Base-by-base conservation (phyloP, 352 stramenopile genomes). In the Phytophthora vignae region DNA sequence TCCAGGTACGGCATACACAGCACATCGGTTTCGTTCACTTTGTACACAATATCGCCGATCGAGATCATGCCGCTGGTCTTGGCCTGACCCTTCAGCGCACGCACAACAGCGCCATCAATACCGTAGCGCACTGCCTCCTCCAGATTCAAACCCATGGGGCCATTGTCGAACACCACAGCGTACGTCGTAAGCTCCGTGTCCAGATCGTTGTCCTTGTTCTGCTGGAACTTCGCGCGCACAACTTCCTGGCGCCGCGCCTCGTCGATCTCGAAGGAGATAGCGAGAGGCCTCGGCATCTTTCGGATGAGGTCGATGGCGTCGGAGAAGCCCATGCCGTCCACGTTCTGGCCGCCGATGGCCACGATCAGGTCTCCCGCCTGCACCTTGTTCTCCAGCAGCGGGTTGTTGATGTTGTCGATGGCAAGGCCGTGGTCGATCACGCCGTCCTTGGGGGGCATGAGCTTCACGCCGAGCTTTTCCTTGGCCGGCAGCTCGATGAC, bases 381-480 rank as follows among this genome's bases (percentile, higher is more conserved):
- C 25, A 96, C 87, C 66, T 95, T 96, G 72, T 88, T 86, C 54
- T 94, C 86, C 56, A 96, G 69, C 59, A 94, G 63, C 11, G 87
- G 89, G 53, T 96, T 96, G 74, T 96, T 90, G 38, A 96, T 93
- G 65, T 93, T 96, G 60, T 96, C 89, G 53, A 96, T 95, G 52
- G 83, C 84, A 15, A 96, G 55, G n/a, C 89, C 89, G 73, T 93
- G 87, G 46, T 87, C 65, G 58, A 96, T 95, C 52, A 96, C 89
- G 53, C 87, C 89, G 52, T 88, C 77, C 64, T 92, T 94, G 14
- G 87, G 89, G 17, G 89, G 87, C 87, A 91, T 92, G 60, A 94
- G 87, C 74, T 94, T 94, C 44, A 96, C 89, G 46, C 87, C 89
- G 29, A 96, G 85, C 66, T 94, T 96, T 60, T 94, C 85, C 74